phyloP scores from a whole-genome alignment of 345 rosid species.

The Salix caprea region DNA sequence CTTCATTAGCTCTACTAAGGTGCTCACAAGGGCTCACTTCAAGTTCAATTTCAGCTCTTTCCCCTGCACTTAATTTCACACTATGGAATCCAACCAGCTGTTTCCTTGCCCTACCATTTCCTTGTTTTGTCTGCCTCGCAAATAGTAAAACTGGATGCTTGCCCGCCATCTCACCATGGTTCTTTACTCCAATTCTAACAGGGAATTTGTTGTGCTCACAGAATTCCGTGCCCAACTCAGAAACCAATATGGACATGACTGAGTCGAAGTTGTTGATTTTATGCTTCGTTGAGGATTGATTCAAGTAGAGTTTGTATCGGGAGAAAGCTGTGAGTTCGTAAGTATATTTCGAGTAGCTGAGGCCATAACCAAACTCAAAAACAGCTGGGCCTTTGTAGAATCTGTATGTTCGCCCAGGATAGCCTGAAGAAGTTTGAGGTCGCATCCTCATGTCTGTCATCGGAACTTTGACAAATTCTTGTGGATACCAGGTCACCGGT shows the following conservation, averaged over 20 bases:
- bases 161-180: conserved; percentile 59
- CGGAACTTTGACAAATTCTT: conserved; percentile 47
- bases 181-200: conserved; percentile 42
- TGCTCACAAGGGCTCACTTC: conserved; percentile 59
- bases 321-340: conserved; percentile 36
- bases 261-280: conserved; percentile 17
- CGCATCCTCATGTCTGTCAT: conserved; percentile 90
- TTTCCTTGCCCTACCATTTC: conserved; percentile 53
- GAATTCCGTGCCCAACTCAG: conserved; percentile 41
- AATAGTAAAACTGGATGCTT: conserved; percentile 71
- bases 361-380: conserved; percentile 67
- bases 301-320: conserved; percentile 34
- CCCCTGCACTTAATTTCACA: conserved; percentile 48
- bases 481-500: conserved; percentile 85
- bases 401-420: conserved; percentile 79
- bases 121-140: conserved; percentile 41
- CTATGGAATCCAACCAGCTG: conserved; percentile 68
- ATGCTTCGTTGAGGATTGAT: conserved; percentile 26
- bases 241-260: conserved; percentile 28
- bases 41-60: conserved; percentile 50
- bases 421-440: conserved; percentile 45
- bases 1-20: conserved; percentile 56
- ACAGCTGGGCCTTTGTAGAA: conserved; percentile 56
- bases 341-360: conserved; percentile 61
- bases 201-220: conserved; percentile 42